A percentile compares a stretch with the other conserved stretches of the same genome.
These are phyloP conservation scores for Globisporangium emineosum DNA, from an alignment of 352 stramenopile species.

Conservation along the genomic window DNA sequence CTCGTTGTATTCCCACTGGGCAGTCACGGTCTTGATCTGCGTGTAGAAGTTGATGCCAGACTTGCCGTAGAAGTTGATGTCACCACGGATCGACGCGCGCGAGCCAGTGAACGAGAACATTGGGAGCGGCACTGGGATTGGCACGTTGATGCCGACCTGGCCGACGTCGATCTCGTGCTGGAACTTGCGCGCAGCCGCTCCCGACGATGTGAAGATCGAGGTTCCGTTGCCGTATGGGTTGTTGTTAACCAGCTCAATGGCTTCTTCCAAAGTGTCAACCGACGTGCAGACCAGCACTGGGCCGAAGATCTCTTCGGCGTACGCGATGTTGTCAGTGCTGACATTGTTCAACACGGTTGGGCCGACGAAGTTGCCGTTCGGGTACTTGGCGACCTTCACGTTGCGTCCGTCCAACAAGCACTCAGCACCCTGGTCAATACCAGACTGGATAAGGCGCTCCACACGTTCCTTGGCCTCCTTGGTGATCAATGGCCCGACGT, in stretches of 20 bases:
- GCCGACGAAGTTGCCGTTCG: conserved; percentile 95
- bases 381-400: conserved; percentile 88
- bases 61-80: conserved; percentile 98
- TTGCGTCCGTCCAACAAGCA: conserved; percentile 92
- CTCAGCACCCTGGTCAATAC: conserved; percentile 88
- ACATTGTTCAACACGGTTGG: conserved; percentile 92
- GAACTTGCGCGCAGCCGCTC: conserved; percentile 94
- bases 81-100: conserved; percentile 91
- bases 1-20: conserved; percentile 93
- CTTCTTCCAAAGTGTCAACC: conserved; percentile 94
- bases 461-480: conserved; percentile 85
- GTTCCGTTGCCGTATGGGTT: conserved; percentile 98
- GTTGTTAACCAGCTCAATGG: conserved; percentile 93
- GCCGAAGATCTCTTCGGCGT: conserved; percentile 97
- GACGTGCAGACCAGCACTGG: conserved; percentile 91
- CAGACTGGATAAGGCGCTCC: conserved; percentile 85
- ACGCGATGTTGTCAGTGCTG: conserved; percentile 82
- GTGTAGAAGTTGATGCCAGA: conserved; percentile 97
- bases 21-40: conserved; percentile 97
- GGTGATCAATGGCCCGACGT: conserved; percentile 90
- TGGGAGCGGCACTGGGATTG: conserved; percentile 96
- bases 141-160: conserved; percentile 96
- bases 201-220: conserved; percentile 95
- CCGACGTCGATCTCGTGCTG: conserved; percentile 96
- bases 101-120: conserved; percentile 99